Percentiles rank a stretch among this genome's conserved stretches.
phyloP scores from a whole-genome alignment of 2,329 filamentous ascomycete genomes.

The Catunica adiposa region DNA sequence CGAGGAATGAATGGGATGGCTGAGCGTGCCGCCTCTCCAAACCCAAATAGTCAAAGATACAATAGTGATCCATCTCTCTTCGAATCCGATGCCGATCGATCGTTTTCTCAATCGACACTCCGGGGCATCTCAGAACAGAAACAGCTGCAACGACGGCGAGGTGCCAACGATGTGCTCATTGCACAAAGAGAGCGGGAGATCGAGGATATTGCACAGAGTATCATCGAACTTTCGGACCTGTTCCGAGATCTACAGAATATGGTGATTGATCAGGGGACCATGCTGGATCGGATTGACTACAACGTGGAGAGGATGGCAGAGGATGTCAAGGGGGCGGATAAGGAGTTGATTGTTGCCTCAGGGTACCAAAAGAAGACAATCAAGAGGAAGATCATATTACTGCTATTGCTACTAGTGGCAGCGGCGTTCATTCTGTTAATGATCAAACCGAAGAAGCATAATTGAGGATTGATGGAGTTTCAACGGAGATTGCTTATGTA shows the following conservation, averaged over 20 bases:
- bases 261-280: slow-evolving; percentile 83
- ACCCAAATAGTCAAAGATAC: slow-evolving; percentile 28
- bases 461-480: not conserved
- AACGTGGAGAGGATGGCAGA: slow-evolving; percentile 93
- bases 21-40: slow-evolving; percentile 19
- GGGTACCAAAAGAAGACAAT: slow-evolving; percentile 77
- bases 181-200: slow-evolving; percentile 90
- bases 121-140: slow-evolving; percentile 58
- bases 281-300: slow-evolving; percentile 91
- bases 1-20: slow-evolving; percentile 50
- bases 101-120: slow-evolving; percentile 76
- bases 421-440: slow-evolving; percentile 74
- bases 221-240: slow-evolving; percentile 90
- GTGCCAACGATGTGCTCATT: slow-evolving; percentile 62
- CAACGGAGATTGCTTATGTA: not conserved
- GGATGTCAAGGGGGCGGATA: slow-evolving; percentile 83
- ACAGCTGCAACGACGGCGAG: slow-evolving; percentile 29
- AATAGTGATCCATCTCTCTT: slow-evolving; percentile 67
- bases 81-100: slow-evolving; percentile 86
- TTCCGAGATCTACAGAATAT: slow-evolving; percentile 93
- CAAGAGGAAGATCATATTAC: slow-evolving; percentile 81
- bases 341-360: slow-evolving; percentile 75
- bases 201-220: slow-evolving; percentile 92
- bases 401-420: slow-evolving; percentile 69
- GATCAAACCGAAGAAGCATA: slow-evolving; percentile 36